phyloP scores from a whole-genome alignment of 352 stramenopile genomes.

The Phytophthora pistaciae region DNA sequence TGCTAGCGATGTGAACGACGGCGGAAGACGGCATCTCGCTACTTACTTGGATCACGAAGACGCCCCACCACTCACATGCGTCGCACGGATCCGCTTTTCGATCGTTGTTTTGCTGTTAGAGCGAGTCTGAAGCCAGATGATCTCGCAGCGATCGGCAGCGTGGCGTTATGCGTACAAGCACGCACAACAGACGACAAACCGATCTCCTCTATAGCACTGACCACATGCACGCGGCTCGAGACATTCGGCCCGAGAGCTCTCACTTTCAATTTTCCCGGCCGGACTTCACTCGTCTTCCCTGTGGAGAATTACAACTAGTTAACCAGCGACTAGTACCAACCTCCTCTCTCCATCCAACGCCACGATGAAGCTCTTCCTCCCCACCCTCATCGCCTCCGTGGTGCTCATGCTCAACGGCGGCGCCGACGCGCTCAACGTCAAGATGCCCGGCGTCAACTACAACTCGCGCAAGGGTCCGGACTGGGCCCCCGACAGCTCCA shows the following conservation, averaged over 20 bases:
- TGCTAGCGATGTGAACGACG: neutral
- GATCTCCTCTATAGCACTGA: neutral
- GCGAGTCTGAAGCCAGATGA: too few relatives aligned
- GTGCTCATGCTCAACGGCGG: conserved; percentile 22
- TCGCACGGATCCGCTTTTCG: neutral
- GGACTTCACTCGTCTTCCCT: too few relatives aligned
- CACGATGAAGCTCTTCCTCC: conserved; percentile 29
- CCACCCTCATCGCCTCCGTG: conserved; percentile 11
- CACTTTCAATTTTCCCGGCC: too few relatives aligned
- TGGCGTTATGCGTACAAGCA: neutral
- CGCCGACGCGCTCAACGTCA: conserved; percentile 46
- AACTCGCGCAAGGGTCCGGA: conserved; percentile 61
- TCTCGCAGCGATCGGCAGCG: neutral
- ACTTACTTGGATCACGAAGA: too few relatives aligned
- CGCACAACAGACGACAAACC: neutral
- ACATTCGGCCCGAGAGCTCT: too few relatives aligned
- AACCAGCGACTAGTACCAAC: too few relatives aligned
- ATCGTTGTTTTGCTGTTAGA: neutral
- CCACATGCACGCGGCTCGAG: too few relatives aligned
- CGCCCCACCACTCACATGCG: too few relatives aligned
- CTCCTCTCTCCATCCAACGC: too few relatives aligned
- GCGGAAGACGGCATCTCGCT: too few relatives aligned
- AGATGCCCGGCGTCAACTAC: conserved; percentile 75
- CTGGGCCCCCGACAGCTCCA: conserved; percentile 32
- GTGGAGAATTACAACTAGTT: too few relatives aligned